A percentile compares a stretch with the other conserved stretches of the same genome.
These are phyloP conservation scores for Cyclotella baltica DNA, from an alignment of 108 stramenopile species.

Conservation along the genomic window DNA sequence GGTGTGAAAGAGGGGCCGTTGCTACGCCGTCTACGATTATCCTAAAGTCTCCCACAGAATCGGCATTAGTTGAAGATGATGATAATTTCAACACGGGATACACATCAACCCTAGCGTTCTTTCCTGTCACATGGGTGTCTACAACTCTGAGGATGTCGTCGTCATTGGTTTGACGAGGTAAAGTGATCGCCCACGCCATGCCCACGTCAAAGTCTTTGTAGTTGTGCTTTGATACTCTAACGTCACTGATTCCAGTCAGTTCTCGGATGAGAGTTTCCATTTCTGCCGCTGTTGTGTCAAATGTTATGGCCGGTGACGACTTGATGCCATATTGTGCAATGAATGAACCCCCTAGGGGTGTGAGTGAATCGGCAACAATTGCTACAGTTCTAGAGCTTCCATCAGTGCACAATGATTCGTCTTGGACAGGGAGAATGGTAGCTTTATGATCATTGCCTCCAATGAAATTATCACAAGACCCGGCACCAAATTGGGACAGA, in stretches of 20 bases:
- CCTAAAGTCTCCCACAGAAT: constrained; percentile 44
- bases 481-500: constrained; percentile 33
- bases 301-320: constrained; percentile 15
- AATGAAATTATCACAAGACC: constrained; percentile 36
- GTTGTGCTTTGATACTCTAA: constrained; percentile 30
- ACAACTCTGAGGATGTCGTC: constrained; percentile 25
- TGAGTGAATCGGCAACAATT: constrained; percentile 41
- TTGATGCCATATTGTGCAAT: constrained; percentile 18
- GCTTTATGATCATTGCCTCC: constrained; percentile 34
- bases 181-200: constrained; percentile 46
- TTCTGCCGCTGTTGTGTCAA: constrained; percentile 37
- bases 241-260: constrained; percentile 21
- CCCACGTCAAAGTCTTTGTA: constrained; percentile 33
- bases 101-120: constrained; percentile 40
- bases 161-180: constrained; percentile 10
- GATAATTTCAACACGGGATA: constrained; percentile 39
- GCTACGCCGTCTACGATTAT: constrained; percentile 45
- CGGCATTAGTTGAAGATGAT: constrained; percentile 30
- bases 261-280: constrained; percentile 30
- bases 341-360: constrained; percentile 38
- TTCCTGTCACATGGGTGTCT: constrained; percentile 43
- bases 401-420: constrained; percentile 44
- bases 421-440: constrained; percentile 34
- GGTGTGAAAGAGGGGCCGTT: constrained; percentile 45
- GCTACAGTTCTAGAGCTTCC: constrained; percentile 33